These are phyloP conservation scores for Panicum virgatum DNA, from an alignment of 202 grass and related monocot genomes.

Conservation along the genomic window DNA sequence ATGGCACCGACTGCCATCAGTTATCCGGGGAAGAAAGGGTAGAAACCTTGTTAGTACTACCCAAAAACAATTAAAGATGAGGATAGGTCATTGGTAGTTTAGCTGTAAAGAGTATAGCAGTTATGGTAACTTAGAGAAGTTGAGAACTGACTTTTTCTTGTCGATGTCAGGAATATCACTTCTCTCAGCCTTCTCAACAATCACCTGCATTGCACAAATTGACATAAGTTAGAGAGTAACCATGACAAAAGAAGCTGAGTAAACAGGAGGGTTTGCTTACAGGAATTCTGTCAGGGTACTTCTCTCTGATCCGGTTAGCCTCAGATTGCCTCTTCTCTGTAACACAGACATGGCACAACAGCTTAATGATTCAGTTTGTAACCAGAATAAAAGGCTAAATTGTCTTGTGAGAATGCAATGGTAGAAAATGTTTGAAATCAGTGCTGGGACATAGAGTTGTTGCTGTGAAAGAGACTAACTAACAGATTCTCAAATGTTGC, in stretches of 20 bases:
- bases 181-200: conserved; percentile 95
- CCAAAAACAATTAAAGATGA: neutral
- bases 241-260: neutral
- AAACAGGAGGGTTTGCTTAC: conserved; percentile 38
- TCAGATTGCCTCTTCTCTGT: conserved; percentile 88
- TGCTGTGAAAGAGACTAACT: neutral
- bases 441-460: neutral
- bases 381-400: neutral
- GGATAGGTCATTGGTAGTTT: neutral
- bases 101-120: neutral
- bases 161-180: conserved; percentile 94
- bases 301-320: conserved; percentile 83
- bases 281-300: conserved; percentile 89
- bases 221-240: conserved; percentile 26
- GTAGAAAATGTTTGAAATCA: neutral
- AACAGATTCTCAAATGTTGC: neutral
- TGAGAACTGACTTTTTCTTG: conserved; percentile 87
- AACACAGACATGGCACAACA: conserved; percentile 20
- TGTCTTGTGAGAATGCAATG: neutral
- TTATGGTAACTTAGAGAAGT: neutral
- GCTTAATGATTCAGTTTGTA: neutral
- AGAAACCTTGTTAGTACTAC: neutral
- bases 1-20: neutral
- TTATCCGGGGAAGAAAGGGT: neutral
- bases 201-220: conserved; percentile 66